These are phyloP conservation scores for Ascochyta lentis DNA, from an alignment of 2,329 filamentous ascomycete species.

Conservation along the genomic window DNA sequence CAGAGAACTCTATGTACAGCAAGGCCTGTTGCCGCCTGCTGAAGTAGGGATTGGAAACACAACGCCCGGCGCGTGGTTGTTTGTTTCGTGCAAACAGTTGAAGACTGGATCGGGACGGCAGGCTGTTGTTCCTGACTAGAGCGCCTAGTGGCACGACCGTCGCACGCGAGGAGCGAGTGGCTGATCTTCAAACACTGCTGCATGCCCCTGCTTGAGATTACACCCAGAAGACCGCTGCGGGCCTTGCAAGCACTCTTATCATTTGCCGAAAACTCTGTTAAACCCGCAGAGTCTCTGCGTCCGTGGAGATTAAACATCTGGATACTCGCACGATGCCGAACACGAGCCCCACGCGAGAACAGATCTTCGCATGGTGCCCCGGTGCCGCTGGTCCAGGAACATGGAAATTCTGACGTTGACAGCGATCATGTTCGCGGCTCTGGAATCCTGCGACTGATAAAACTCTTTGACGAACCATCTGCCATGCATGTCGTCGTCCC, in stretches of 20 bases:
- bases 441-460: slow-evolving; percentile 4
- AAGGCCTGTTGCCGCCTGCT: not conserved
- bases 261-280: slow-evolving; percentile 12
- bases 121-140: slow-evolving; percentile 23
- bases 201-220: slow-evolving; percentile 39
- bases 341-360: slow-evolving; percentile 3
- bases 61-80: slow-evolving; percentile 3
- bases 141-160: slow-evolving; percentile 29
- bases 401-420: slow-evolving; percentile 6
- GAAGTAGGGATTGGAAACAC: slow-evolving; percentile 12
- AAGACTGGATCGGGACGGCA: slow-evolving; percentile 17
- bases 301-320: slow-evolving; percentile 15
- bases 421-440: slow-evolving; percentile 3
- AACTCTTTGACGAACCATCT: not conserved
- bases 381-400: slow-evolving; percentile 9
- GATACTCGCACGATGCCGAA: slow-evolving; percentile 1
- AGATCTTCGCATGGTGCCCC: slow-evolving; percentile 18
- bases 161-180: slow-evolving; percentile 37
- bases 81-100: slow-evolving; percentile 13
- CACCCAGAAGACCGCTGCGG: slow-evolving; percentile 7
- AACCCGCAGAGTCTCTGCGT: slow-evolving; percentile 2
- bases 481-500: not conserved
- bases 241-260: not conserved
- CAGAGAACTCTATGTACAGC: not conserved
- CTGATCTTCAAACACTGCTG: slow-evolving; percentile 43